These are phyloP conservation scores for Phytophthora pseudosyringae DNA, from an alignment of 352 stramenopile species.

Conservation along the genomic window DNA sequence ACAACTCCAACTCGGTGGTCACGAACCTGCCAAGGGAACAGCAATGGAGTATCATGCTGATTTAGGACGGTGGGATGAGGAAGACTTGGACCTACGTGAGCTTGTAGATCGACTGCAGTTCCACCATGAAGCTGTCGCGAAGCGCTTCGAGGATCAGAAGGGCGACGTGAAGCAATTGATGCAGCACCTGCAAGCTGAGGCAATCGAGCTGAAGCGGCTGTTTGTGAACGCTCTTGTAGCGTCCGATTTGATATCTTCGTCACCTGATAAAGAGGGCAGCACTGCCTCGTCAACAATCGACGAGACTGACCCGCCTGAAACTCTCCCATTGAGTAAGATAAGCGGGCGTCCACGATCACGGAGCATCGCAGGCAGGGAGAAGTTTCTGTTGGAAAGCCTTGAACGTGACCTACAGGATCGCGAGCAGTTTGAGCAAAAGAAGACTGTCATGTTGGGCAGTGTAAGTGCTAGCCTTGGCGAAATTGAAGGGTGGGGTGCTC, in stretches of 20 bases:
- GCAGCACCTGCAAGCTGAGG: constrained; percentile 73
- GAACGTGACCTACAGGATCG: constrained; percentile 47
- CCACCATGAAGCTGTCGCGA: constrained; percentile 78
- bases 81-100: constrained; percentile 77
- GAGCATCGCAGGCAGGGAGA: constrained; percentile 34
- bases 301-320: background rate
- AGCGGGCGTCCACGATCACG: constrained; percentile 34
- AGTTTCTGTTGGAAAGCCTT: constrained; percentile 54
- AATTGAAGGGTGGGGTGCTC: constrained; percentile 48
- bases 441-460: constrained; percentile 19
- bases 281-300: background rate
- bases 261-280: background rate
- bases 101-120: constrained; percentile 79
- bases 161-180: constrained; percentile 64
- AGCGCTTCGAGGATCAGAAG: constrained; percentile 79
- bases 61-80: constrained; percentile 72
- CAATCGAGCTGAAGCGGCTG: constrained; percentile 69
- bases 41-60: constrained; percentile 55
- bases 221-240: constrained; percentile 65
- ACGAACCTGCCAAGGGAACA: constrained; percentile 21
- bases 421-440: constrained; percentile 35
- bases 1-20: constrained; percentile 23
- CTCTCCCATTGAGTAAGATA: constrained; percentile 21
- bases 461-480: constrained; percentile 36
- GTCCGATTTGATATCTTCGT: constrained; percentile 22